These are phyloP conservation scores for Aspergillus quadrilineatus DNA, from an alignment of 2,329 filamentous ascomycete genomes.

Conservation along the genomic window DNA sequence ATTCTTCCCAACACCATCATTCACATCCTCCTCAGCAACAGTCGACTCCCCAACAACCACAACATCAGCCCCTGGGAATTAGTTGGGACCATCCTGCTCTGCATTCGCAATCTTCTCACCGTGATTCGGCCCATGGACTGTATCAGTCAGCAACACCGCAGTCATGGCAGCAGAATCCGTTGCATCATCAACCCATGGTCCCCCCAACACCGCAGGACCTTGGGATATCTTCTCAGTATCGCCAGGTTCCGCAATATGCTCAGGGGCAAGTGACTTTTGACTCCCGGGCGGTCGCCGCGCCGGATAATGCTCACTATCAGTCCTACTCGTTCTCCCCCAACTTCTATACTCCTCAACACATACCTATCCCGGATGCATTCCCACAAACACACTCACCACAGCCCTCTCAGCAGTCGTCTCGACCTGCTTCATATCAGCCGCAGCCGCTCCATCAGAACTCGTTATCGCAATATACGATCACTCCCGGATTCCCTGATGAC, in stretches of 20 bases:
- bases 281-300: conserved; percentile 27
- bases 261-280: conserved; percentile 34
- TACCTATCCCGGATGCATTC: conserved; percentile 30
- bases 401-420: conserved; percentile 25
- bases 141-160: conserved; percentile 32
- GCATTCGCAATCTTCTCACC: conserved; percentile 25
- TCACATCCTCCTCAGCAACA: conserved; percentile 26
- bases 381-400: conserved; percentile 26
- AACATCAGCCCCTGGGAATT: conserved; percentile 33
- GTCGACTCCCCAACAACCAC: conserved; percentile 20
- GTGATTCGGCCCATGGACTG: conserved; percentile 33
- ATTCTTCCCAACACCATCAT: conserved; percentile 29
- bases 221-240: conserved; percentile 30
- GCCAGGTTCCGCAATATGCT: conserved; percentile 32
- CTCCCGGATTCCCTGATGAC: conserved; percentile 27
- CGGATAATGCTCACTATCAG: conserved; percentile 34
- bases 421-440: conserved; percentile 18
- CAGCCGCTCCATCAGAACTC: conserved; percentile 20
- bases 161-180: conserved; percentile 33
- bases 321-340: conserved; percentile 32
- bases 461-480: conserved; percentile 29
- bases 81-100: conserved; percentile 41
- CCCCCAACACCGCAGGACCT: conserved; percentile 28
- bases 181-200: conserved; percentile 29
- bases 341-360: conserved; percentile 33